Base-by-base conservation (phyloP, 2,329 filamentous ascomycete species). In the Onygenales sp. region DNA sequence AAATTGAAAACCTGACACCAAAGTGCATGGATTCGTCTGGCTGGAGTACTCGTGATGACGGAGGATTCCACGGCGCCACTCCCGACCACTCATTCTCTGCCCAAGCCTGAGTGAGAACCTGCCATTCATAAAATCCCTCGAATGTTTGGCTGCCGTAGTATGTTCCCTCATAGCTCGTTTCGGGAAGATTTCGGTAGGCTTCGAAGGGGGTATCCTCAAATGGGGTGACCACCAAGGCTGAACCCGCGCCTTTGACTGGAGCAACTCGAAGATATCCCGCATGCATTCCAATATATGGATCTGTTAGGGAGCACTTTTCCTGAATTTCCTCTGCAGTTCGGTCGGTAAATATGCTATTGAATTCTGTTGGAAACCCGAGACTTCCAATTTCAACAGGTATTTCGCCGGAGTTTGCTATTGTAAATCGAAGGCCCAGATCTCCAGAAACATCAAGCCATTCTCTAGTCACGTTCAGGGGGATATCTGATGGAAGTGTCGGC, bases 91-190 rank as follows among this genome's bases (percentile, higher is more conserved):
- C 79, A 0, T 74, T 74, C 55, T 82, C 76, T 0, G 77, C 77
- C 65, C 74, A 83, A 0, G 79, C 79, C 52, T 74, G 70, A 10
- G 72, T 76, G 50, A 79, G 69, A 0, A 77, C 71, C 58, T 82
- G 76, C 79, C 79, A 84, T 57, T 82, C 79, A 54, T 83, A 84
- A 56, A 79, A 75, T 0, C 80, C 80, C 59, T 84, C 80, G 54
- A 79, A 84, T 0, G 74, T 78, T 57, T 83, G 80, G 45, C 74
- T 77, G 4, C 67, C 70, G 59, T 82, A 82, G 8, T 57, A 60
- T 0, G 71, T 71, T 8, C 61, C 65, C 0, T 69, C 65, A 31
- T 70, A 69, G 2, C 59, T 65, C 0, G 68, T 63, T 61, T 83
- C 80, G 0, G 57, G 42, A 0, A 84, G 67, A 53, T 78, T 77